Percentiles rank a stretch among this genome's conserved stretches.
Evolutionary conservation across 2,329 filamentous ascomycete species (phyloP).

Genomic region (Trichoderma simmonsii): DNA sequence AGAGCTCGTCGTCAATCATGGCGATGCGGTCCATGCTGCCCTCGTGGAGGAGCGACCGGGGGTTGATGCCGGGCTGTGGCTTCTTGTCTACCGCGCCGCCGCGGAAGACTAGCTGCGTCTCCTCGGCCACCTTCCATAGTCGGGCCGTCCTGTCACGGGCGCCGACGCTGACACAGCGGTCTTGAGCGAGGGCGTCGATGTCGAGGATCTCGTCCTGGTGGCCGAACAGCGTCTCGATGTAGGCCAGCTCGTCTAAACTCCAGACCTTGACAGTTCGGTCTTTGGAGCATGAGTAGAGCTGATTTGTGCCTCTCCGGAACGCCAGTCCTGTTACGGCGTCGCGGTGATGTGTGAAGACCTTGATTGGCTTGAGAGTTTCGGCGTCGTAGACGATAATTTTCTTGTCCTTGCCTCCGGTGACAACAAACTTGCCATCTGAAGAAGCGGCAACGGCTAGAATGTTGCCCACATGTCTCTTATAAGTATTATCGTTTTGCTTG

Average conservation of each 20-base stretch:
- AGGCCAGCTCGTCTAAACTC: conserved; percentile 87
- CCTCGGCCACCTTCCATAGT: conserved; percentile 93
- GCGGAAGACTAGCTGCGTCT: conserved; percentile 92
- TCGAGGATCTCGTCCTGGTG: conserved; percentile 90
- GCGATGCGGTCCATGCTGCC: conserved; percentile 90
- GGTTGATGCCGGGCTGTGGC: conserved; percentile 39
- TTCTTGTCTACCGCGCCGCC: conserved; percentile 68
- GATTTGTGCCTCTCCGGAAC: conserved; percentile 84
- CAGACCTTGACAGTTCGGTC: conserved; percentile 95
- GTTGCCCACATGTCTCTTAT: conserved; percentile 72
- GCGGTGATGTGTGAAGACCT: conserved; percentile 86
- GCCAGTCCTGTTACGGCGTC: conserved; percentile 81
- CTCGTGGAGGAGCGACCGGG: conserved; percentile 60
- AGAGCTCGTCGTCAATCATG: conserved; percentile 82
- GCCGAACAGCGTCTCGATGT: conserved; percentile 92
- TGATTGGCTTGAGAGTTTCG: conserved; percentile 70
- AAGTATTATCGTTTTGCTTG: conserved; percentile 61
- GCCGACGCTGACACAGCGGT: conserved; percentile 88
- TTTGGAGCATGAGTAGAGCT: conserved; percentile 85
- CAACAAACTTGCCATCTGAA: conserved; percentile 84
- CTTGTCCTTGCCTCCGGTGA: conserved; percentile 81
- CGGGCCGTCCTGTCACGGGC: conserved; percentile 87
- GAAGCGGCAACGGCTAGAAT: conserved; percentile 86
- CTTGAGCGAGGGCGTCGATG: conserved; percentile 76
- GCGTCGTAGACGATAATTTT: conserved; percentile 88